Percentiles rank a stretch among this genome's conserved stretches.
These are phyloP conservation scores for Coniochaeta pulveracea DNA, from an alignment of 2,329 filamentous ascomycete species.

Conservation along the genomic window DNA sequence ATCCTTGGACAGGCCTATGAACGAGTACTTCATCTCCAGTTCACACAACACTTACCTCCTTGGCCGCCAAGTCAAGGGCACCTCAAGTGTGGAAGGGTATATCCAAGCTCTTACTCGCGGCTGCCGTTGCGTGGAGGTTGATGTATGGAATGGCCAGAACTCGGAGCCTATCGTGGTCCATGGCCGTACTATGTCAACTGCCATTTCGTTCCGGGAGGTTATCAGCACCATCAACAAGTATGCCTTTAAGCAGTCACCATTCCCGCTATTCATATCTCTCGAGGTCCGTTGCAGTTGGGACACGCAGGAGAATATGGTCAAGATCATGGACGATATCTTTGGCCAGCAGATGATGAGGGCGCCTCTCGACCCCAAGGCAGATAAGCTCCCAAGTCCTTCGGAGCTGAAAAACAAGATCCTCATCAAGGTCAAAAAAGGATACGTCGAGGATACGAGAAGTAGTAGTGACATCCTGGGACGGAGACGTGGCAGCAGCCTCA, in stretches of 20 bases:
- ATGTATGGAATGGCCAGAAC: conserved; percentile 92
- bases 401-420: conserved; percentile 75
- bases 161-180: conserved; percentile 85
- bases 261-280: conserved; percentile 86
- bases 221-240: conserved; percentile 92
- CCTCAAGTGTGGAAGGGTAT: conserved; percentile 91
- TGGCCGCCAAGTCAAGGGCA: conserved; percentile 78
- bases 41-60: conserved; percentile 97
- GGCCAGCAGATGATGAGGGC: conserved; percentile 68
- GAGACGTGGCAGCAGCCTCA: conserved; percentile 58
- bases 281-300: conserved; percentile 83
- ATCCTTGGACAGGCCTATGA: conserved; percentile 70
- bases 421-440: conserved; percentile 82
- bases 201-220: conserved; percentile 82
- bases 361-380: conserved; percentile 56
- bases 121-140: conserved; percentile 92
- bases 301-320: conserved; percentile 81
- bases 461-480: conserved; percentile 34
- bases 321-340: conserved; percentile 78
- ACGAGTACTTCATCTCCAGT: conserved; percentile 96
- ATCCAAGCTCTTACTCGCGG: conserved; percentile 79
- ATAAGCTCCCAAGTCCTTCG: conserved; percentile 71
- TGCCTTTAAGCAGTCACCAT: conserved; percentile 77
- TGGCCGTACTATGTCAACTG: conserved; percentile 77
- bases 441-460: conserved; percentile 30